Evolutionary conservation across 441 rosid genomes (phyloP).

Genomic region (Flueggea neowawraea): DNA sequence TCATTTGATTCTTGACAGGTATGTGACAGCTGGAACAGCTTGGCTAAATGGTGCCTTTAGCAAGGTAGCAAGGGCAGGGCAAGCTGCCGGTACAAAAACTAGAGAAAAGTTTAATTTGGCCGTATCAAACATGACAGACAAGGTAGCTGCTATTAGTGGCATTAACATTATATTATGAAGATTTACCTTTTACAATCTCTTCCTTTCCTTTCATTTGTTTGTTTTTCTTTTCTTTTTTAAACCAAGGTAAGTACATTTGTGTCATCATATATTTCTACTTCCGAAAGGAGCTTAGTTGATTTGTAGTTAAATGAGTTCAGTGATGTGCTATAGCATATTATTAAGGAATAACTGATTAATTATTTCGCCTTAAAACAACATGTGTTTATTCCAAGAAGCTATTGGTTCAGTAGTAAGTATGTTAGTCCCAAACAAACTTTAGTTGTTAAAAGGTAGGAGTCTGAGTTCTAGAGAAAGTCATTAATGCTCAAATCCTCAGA

Average conservation of each 20-base stretch:
- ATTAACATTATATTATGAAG: not conserved
- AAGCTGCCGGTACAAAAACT: constrained; percentile 85
- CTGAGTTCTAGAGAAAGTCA: too few relatives aligned
- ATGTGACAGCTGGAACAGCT: constrained; percentile 84
- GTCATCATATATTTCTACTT: too few relatives aligned
- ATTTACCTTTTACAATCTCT: not conserved
- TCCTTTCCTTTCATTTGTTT: not conserved
- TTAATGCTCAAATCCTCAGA: too few relatives aligned
- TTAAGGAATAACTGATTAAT: too few relatives aligned
- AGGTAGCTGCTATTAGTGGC: constrained; percentile 41
- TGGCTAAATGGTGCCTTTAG: constrained; percentile 93
- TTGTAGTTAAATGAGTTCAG: too few relatives aligned
- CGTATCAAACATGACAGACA: constrained; percentile 73
- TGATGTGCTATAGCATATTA: too few relatives aligned
- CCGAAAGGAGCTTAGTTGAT: too few relatives aligned
- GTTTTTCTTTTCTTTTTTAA: not conserved
- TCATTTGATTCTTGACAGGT: constrained; percentile 38
- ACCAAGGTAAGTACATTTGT: not conserved
- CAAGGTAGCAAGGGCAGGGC: constrained; percentile 89
- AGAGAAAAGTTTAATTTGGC: constrained; percentile 81
- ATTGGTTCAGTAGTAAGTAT: too few relatives aligned
- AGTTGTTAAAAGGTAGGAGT: too few relatives aligned
- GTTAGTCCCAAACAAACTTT: too few relatives aligned
- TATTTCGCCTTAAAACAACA: too few relatives aligned
- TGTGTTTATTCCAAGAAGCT: too few relatives aligned